Percentiles rank a stretch among this genome's conserved stretches.
phyloP scores from a whole-genome alignment of 2,329 filamentous ascomycete species.

The Thelonectria blattea region DNA sequence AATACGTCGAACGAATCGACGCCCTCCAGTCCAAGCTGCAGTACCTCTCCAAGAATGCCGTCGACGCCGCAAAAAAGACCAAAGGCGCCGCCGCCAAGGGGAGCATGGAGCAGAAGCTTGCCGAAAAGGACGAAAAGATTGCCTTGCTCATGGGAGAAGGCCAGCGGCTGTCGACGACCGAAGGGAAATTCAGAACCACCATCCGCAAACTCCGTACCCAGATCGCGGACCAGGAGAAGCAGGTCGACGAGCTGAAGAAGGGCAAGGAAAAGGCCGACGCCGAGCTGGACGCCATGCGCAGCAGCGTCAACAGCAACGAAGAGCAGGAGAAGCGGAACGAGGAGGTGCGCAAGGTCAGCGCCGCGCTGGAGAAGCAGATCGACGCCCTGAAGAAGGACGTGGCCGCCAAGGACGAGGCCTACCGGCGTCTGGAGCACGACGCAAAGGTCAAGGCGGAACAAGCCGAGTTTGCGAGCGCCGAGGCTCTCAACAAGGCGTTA shows the following conservation, averaged over 20 bases:
- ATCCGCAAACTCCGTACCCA: conserved; percentile 82
- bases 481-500: conserved; percentile 70
- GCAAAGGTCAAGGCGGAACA: conserved; percentile 70
- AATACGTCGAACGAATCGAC: conserved; percentile 88
- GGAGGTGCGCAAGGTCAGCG: conserved; percentile 60
- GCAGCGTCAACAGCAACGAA: conserved; percentile 55
- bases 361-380: conserved; percentile 51
- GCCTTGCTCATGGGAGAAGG: conserved; percentile 91
- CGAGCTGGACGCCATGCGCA: conserved; percentile 55
- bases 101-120: conserved; percentile 76
- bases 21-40: conserved; percentile 89
- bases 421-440: conserved; percentile 73
- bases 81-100: conserved; percentile 67
- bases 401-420: conserved; percentile 66
- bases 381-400: conserved; percentile 54
- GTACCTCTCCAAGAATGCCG: conserved; percentile 81
- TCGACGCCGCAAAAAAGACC: conserved; percentile 74
- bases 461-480: conserved; percentile 68
- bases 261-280: conserved; percentile 64
- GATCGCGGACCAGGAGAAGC: conserved; percentile 69
- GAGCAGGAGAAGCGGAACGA: conserved; percentile 61
- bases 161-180: conserved; percentile 82
- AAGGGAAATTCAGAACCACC: conserved; percentile 81
- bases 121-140: conserved; percentile 90
- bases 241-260: conserved; percentile 63